Conservation (phyloP, 768 basidiomycete genomes). For the Auriscalpium microsporum region DNA sequence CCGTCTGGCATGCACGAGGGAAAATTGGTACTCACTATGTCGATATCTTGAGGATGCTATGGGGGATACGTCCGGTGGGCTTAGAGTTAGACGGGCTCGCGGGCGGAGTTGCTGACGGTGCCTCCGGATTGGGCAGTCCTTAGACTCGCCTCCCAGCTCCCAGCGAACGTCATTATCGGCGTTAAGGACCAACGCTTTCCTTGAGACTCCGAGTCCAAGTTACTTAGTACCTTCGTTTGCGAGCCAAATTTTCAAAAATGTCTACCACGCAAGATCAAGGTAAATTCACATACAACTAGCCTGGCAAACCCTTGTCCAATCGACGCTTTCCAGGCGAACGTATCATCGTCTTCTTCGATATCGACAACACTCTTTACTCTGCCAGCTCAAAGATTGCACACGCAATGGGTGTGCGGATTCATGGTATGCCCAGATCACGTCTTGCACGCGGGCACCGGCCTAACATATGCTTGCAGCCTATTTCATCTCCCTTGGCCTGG, state of each 20-base stretch:
- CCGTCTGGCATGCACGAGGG: conserved; percentile 2
- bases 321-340: conserved; percentile 38
- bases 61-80: conserved; percentile 17
- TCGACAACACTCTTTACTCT: conserved; percentile 85
- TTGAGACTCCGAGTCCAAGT: too few relatives aligned
- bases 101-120: conserved; percentile 4
- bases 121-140: neutral
- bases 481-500: conserved; percentile 62
- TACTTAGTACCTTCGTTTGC: neutral
- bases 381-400: conserved; percentile 65
- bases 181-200: neutral
- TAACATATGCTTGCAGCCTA: conserved; percentile 40
- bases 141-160: neutral
- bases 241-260: neutral
- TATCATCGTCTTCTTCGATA: conserved; percentile 69
- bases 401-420: conserved; percentile 73
- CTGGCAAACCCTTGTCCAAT: neutral
- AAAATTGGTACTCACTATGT: conserved; percentile 31
- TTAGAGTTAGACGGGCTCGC: conserved; percentile 7
- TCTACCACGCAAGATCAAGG: neutral
- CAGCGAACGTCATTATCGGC: neutral
- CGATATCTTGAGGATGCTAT: conserved; percentile 35
- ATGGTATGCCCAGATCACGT: conserved; percentile 35
- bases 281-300: neutral
- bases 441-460: neutral